A percentile compares a stretch with the other conserved stretches of the same genome.
Evolutionary conservation across 805 yeast genomes (phyloP).

Genomic region (Nakazawaea wyomingensis): DNA sequence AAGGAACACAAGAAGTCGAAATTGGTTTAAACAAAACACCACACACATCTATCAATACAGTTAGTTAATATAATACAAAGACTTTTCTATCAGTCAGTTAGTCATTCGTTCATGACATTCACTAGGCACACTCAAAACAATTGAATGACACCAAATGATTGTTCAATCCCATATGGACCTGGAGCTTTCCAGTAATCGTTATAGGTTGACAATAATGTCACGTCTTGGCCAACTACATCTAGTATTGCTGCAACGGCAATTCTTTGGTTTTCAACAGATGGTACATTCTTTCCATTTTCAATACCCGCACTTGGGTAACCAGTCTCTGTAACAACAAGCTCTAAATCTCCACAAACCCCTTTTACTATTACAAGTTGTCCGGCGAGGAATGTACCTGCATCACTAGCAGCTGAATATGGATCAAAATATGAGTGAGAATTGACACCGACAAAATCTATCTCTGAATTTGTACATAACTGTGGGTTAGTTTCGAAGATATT

Average conservation of each 20-base stretch:
- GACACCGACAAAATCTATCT: constrained; percentile 77
- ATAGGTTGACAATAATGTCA: constrained; percentile 72
- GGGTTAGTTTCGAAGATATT: constrained; percentile 60
- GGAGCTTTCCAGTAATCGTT: constrained; percentile 85
- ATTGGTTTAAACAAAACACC: background rate
- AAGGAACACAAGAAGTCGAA: background rate
- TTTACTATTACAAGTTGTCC: constrained; percentile 56
- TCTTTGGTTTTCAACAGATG: constrained; percentile 63
- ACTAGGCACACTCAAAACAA: constrained; percentile 16
- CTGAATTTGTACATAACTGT: constrained; percentile 60
- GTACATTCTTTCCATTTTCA: constrained; percentile 69
- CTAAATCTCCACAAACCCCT: constrained; percentile 48
- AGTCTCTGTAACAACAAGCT: constrained; percentile 71
- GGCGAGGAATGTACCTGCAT: constrained; percentile 66
- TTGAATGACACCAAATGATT: constrained; percentile 68
- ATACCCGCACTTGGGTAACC: constrained; percentile 82
- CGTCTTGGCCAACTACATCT: constrained; percentile 49
- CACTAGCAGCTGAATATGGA: constrained; percentile 48
- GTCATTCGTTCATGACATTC: background rate
- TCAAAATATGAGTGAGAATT: constrained; percentile 88
- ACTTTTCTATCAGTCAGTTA: no score
- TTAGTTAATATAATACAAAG: constrained; percentile 1
- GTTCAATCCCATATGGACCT: constrained; percentile 82
- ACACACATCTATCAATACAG: background rate
- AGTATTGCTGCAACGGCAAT: constrained; percentile 64